These are phyloP conservation scores for Colletotrichum karsti DNA, from an alignment of 2,329 filamentous ascomycete species.

Conservation along the genomic window DNA sequence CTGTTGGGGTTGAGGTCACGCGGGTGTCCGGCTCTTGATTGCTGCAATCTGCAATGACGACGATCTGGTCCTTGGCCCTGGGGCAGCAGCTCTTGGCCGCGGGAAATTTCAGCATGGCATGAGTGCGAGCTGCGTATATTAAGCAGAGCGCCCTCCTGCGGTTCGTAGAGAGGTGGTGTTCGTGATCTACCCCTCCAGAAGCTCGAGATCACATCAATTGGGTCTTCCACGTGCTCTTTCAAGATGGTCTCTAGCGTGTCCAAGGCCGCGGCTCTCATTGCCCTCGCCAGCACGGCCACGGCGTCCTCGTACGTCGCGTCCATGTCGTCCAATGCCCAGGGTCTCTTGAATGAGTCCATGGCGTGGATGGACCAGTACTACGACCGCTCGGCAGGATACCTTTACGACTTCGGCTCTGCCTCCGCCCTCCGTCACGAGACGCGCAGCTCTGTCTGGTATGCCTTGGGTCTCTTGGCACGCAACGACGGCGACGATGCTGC, in stretches of 20 bases:
- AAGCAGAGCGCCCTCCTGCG: neutral
- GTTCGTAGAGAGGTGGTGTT: neutral
- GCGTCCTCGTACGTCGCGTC: constrained; percentile 27
- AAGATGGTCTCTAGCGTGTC: constrained; percentile 13
- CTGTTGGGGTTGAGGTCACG: constrained; percentile 12
- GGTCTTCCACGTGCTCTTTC: neutral
- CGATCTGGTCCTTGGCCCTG: constrained; percentile 13
- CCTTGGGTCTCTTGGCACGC: constrained; percentile 63
- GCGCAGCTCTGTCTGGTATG: constrained; percentile 66
- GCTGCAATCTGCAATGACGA: constrained; percentile 2
- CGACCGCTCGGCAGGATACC: constrained; percentile 58
- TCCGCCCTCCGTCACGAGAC: constrained; percentile 64
- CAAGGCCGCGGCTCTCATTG: constrained; percentile 14
- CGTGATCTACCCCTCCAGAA: neutral
- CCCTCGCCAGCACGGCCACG: constrained; percentile 11
- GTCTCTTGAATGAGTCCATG: constrained; percentile 60
- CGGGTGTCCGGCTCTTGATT: neutral
- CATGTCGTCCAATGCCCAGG: constrained; percentile 40
- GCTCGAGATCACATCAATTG: neutral
- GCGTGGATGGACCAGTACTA: constrained; percentile 63
- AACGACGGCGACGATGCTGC: constrained; percentile 57
- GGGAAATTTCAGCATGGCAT: neutral
- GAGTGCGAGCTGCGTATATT: constrained; percentile 1
- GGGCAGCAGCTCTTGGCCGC: neutral
- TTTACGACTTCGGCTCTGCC: constrained; percentile 56